These are phyloP conservation scores for Volvox reticuliferus DNA, from an alignment of 139 green algal species.

Conservation along the genomic window DNA sequence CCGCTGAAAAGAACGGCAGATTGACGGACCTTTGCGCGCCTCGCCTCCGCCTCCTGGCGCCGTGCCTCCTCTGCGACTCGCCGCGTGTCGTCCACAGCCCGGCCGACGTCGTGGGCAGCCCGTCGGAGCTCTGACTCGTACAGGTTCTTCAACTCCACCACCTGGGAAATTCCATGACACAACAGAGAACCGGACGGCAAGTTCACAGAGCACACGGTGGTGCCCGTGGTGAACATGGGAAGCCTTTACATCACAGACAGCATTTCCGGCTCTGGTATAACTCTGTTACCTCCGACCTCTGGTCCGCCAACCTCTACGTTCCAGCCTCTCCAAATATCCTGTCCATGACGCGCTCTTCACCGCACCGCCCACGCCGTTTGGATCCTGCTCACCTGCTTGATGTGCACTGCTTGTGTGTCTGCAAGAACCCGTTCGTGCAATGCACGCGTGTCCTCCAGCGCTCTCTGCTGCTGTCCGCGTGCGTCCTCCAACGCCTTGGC, in stretches of 20 bases:
- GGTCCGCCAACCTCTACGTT: no score
- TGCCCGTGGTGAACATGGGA: no score
- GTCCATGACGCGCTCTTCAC: no score
- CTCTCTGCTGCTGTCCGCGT: not conserved
- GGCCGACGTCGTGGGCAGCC: conserved; percentile 2
- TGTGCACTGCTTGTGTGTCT: conserved; percentile 1
- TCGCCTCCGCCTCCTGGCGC: conserved; percentile 34
- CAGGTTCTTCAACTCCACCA: conserved; percentile 15
- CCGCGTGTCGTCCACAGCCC: conserved; percentile 43
- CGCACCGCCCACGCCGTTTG: no score
- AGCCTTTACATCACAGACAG: no score
- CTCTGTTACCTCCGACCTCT: no score
- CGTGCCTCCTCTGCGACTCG: conserved; percentile 26
- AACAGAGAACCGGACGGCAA: no score
- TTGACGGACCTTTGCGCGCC: conserved; percentile 8
- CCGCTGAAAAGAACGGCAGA: no score
- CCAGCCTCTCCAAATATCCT: no score
- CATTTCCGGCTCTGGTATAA: no score
- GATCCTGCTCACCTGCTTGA: conserved; percentile 31
- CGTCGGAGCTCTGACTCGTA: conserved; percentile 40
- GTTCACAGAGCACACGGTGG: no score
- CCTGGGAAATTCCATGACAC: not conserved
- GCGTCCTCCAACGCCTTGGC: conserved; percentile 14
- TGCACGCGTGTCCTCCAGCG: conserved; percentile 18
- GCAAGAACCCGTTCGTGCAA: conserved; percentile 13